Base-by-base conservation (phyloP, 2,329 filamentous ascomycete genomes). In the Onygenales sp. region DNA sequence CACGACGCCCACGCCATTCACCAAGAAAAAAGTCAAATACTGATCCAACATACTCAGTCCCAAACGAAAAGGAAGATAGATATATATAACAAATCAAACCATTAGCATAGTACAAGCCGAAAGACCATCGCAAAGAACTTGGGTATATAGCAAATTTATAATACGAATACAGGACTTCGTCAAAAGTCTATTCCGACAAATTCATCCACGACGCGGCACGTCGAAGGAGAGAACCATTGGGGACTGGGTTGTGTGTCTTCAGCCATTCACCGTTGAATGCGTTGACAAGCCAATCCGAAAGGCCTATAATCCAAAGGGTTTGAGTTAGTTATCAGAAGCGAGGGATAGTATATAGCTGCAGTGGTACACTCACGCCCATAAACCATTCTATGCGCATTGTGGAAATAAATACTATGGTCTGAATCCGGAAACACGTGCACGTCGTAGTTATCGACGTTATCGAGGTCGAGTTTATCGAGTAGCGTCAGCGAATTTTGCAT, bases 201-300 rank as follows among this genome's bases (percentile, higher is more conserved):
- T 17, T 37, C 27, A 7, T 17, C 36, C 31, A 46, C 7, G 4
- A 32, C 13, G 13, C 42, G 6, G 49, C 54, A 27, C 55, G 59
- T 14, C 58, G 57, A 60, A 63, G 63, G 34, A 63, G 60, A 5
- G 65, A 66, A 14, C 63, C 57, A 31, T 63, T 59, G 3, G 82
- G 82, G 32, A 70, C 70, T 0, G 80, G 77, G 51, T 79, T 67
- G 13, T 75, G 70, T 14, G 77, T 81, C 47, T 76, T 74, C 49
- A 92, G 75, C 89, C 92, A 97, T 69, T 96, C 90, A 50, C 93
- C 93, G 61, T 97, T 97, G 68, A 98, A 98, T 1, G 93, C 93
- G 67, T 96, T 97, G 66, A 96, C 81, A 52, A 98, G 82, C 92
- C 92, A 98, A 67, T 88, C 91, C 54, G 65, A 74, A 58, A 77